Evolutionary conservation across 805 yeast genomes (phyloP), one percentile per base, ranked within the genome.

Genomic region (Scheffersomyces lignosus): DNA sequence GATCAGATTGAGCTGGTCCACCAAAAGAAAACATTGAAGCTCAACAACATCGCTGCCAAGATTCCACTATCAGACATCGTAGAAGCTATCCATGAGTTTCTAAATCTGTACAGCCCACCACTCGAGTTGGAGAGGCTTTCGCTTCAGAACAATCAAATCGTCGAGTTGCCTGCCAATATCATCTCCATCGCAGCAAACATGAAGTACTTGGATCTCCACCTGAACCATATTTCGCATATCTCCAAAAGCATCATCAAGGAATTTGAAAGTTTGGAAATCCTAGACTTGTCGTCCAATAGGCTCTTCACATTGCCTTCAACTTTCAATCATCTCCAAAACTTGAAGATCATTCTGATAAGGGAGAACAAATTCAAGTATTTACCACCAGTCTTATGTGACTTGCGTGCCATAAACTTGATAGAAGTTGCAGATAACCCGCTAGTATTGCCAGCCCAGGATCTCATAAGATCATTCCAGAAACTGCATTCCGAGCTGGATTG

Each of bases 341-440:
- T 83, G 43, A 75, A 73, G 47, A 80, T 80, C 2, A 58, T 86
- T n/a, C 78, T 83, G 14, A 59, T 86, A 33, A 77, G 77, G 44
- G 71, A 75, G 38, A 86, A 86, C 56, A 62, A 62, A 22, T 66
- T 86, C 42, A 68, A 75, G 41, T 72, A 70, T 28, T 60, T 85
- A 18, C 80, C 83, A 1, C 72, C 77, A 1, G 58, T 64, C 5
- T 53, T 86, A 7, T 70, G 76, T 1, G 77, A 75, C 27, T 54
- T 85, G 43, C 59, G 65, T 2, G 71, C 66, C 37, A 64, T 86
- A 25, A 71, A 73, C 39, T 73, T 81, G 28, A 62, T 85, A 15
- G 87, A 82, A 45, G 60, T 82, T 3, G 78, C 76, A 9, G 75
- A 72, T 24, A 85, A 86, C 47, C 88, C 89, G 0, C 63, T 77